phyloP scores from a whole-genome alignment of 2,329 filamentous ascomycete genomes.

The Bretziella fagacearum region DNA sequence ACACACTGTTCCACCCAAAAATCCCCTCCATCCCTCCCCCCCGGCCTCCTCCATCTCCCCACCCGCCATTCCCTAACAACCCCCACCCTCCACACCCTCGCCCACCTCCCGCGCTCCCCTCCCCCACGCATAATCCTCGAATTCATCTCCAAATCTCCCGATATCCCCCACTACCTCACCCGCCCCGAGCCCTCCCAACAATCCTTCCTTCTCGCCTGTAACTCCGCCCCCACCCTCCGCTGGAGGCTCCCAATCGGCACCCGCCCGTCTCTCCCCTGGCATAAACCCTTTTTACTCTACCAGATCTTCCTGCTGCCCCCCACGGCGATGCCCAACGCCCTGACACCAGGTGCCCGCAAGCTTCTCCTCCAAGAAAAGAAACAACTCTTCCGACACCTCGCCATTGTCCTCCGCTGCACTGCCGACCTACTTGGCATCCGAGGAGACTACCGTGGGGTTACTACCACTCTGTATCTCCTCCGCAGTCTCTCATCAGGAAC shows the following conservation, averaged over 20 bases:
- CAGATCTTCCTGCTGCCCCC: constrained; percentile 43
- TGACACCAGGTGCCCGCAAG: constrained; percentile 19
- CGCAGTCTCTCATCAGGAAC: constrained; percentile 56
- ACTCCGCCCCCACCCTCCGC: constrained; percentile 24
- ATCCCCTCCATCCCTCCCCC: background rate
- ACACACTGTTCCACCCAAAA: constrained; percentile 5
- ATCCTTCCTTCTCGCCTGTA: constrained; percentile 24
- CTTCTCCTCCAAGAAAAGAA: constrained; percentile 17
- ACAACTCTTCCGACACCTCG: constrained; percentile 22
- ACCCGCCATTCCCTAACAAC: constrained; percentile 9
- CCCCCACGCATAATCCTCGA: constrained; percentile 21
- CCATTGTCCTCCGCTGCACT: constrained; percentile 23
- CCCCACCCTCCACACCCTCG: constrained; percentile 6
- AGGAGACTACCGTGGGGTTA: constrained; percentile 47
- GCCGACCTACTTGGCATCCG: constrained; percentile 24
- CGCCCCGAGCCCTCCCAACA: constrained; percentile 21
- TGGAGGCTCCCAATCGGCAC: constrained; percentile 22
- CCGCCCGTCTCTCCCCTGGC: constrained; percentile 26
- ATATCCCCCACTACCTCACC: constrained; percentile 23
- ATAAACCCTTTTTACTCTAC: constrained; percentile 61
- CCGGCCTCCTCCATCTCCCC: constrained; percentile 1
- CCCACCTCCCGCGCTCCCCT: constrained; percentile 13
- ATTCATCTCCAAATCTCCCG: constrained; percentile 24
- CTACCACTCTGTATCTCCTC: constrained; percentile 57
- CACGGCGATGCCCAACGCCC: constrained; percentile 38